phyloP scores from a whole-genome alignment of 2,329 filamentous ascomycete genomes.

The Colletotrichum truncatum region DNA sequence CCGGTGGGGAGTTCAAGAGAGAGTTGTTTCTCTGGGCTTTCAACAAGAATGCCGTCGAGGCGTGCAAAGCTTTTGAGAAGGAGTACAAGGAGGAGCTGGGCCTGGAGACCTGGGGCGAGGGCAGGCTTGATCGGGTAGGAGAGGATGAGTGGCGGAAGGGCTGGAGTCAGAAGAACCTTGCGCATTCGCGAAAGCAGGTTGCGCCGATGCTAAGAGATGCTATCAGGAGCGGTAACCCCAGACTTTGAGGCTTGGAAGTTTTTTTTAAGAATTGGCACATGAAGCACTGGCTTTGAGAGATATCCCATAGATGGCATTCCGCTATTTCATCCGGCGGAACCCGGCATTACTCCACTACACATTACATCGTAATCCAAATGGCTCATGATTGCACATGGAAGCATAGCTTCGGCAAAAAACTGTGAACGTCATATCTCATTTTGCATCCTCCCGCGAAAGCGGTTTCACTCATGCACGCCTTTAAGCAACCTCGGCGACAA shows the following conservation, averaged over 20 bases:
- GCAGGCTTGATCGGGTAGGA: conserved; percentile 51
- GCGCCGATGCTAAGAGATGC: conserved; percentile 71
- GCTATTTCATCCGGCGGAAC: neutral
- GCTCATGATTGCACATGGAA: neutral
- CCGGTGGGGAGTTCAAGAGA: conserved; percentile 65
- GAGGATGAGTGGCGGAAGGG: conserved; percentile 60
- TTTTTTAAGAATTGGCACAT: too few relatives aligned
- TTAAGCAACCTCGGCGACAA: conserved; percentile 16
- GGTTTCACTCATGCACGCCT: too few relatives aligned
- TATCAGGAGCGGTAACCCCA: conserved; percentile 43
- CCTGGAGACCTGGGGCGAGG: conserved; percentile 63
- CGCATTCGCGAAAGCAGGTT: conserved; percentile 74
- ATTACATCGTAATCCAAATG: neutral
- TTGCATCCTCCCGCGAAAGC: too few relatives aligned
- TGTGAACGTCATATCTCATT: neutral
- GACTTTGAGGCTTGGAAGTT: neutral
- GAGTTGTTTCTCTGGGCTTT: conserved; percentile 75
- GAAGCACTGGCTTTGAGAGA: neutral
- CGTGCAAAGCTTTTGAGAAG: conserved; percentile 63
- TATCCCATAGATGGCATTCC: neutral
- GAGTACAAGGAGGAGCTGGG: conserved; percentile 58
- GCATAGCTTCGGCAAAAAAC: neutral
- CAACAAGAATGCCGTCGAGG: conserved; percentile 56
- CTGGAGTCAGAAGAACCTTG: conserved; percentile 73
- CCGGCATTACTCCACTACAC: neutral